phyloP scores from a whole-genome alignment of 164 flowering plant genomes.

The Nelumbo lutea region DNA sequence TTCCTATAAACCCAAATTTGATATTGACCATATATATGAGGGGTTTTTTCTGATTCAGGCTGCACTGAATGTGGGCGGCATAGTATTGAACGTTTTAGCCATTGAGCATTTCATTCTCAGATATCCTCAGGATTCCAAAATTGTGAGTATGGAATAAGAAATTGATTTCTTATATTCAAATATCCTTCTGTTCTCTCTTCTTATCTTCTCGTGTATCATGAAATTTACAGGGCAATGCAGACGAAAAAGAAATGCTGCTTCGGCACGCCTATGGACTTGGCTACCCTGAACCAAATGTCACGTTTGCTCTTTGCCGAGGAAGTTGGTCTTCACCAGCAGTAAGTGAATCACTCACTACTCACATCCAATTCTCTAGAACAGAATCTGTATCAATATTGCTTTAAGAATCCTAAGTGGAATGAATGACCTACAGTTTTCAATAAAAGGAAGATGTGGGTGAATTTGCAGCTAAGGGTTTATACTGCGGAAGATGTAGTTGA shows the following conservation, averaged over 20 bases:
- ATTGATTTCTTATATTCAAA: not conserved
- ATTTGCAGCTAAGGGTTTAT: conserved; percentile 67
- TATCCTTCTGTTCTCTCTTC: not conserved
- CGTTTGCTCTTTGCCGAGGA: conserved; percentile 93
- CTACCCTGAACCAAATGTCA: conserved; percentile 85
- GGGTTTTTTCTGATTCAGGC: conserved; percentile 42
- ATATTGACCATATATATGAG: conserved; percentile 1
- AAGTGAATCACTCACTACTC: conserved; percentile 25
- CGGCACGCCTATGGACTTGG: conserved; percentile 73
- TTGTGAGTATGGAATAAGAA: conserved; percentile 32
- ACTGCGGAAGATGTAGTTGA: conserved; percentile 69
- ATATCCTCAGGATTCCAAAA: conserved; percentile 47
- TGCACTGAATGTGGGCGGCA: conserved; percentile 78
- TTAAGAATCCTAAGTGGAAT: not conserved
- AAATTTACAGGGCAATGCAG: conserved; percentile 24
- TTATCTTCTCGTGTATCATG: conserved; percentile 3
- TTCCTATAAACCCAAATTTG: not conserved
- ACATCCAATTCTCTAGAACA: not conserved
- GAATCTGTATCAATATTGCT: not conserved
- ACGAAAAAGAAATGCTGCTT: conserved; percentile 71
- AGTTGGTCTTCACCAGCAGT: conserved; percentile 97
- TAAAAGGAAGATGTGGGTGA: conserved; percentile 2
- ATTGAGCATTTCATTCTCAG: conserved; percentile 92
- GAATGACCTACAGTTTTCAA: not conserved
- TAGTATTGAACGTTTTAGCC: conserved; percentile 74